Evolutionary conservation across 2,329 filamentous ascomycete genomes (phyloP).

Genomic region (Neospermospora avenae): DNA sequence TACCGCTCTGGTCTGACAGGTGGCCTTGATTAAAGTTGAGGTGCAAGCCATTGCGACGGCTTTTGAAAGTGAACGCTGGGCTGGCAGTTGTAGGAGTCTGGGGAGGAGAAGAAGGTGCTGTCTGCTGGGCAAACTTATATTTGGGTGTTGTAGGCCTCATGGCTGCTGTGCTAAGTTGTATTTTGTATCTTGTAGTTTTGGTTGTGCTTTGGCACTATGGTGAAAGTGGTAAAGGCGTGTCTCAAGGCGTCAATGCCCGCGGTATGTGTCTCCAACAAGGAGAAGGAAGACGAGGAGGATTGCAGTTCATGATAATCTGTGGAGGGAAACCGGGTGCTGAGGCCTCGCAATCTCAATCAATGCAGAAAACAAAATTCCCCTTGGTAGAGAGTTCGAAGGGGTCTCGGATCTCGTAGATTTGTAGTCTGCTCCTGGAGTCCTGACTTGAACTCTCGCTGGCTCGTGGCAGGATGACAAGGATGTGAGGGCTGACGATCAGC

Average conservation of each 20-base stretch:
- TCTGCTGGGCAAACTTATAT: conserved; percentile 37
- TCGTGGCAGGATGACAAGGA: conserved; percentile 13
- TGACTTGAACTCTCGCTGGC: conserved; percentile 12
- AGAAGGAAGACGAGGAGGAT: conserved; percentile 34
- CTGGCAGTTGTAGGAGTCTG: conserved; percentile 42
- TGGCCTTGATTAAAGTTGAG: conserved; percentile 24
- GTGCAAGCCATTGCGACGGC: conserved; percentile 28
- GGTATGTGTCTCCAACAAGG: conserved; percentile 36
- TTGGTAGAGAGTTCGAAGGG: conserved; percentile 17
- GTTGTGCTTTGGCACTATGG: conserved; percentile 14
- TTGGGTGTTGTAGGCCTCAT: conserved; percentile 44
- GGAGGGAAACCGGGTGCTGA: conserved; percentile 21
- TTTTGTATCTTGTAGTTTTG: conserved; percentile 6
- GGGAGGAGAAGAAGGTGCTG: conserved; percentile 46
- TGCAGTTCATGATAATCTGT: conserved; percentile 36
- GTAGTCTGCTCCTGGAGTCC: conserved; percentile 14
- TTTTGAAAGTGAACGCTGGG: conserved; percentile 34
- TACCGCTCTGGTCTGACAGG: conserved; percentile 37
- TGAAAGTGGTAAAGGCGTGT: conserved; percentile 10
- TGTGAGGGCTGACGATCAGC: conserved; percentile 22
- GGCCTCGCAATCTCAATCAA: conserved; percentile 28
- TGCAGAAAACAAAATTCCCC: conserved; percentile 14
- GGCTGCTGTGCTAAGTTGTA: conserved; percentile 21
- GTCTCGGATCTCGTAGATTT: conserved; percentile 21
- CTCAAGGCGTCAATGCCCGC: conserved; percentile 35